Base-by-base conservation (phyloP, 176 grass and related monocot genomes). In the Pontederia paniculata region DNA sequence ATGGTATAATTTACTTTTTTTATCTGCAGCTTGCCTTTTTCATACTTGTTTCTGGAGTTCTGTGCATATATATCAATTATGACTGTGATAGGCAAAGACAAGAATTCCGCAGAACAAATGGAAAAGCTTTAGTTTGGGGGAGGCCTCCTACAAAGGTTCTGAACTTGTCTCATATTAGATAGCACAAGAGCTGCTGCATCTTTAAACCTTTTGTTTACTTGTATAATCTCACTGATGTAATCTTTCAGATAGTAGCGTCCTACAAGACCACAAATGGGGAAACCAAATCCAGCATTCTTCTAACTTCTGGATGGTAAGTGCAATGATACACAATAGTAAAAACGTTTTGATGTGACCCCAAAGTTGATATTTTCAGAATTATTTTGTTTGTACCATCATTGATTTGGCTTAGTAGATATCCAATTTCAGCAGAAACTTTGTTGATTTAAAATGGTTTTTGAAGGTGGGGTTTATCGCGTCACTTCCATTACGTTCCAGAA, bases 51-150 rank as follows among this genome's bases (percentile, higher is more conserved):
- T 76, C 80, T 79, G 94, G 94, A 81, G 82, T 98, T 48, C 63
- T 91, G 55, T 93, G 94, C 75, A 91, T 98, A 81, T 98, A 98
- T 69, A 80, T 98, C 60, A 98, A 98, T 61, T 98, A 98, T 51
- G 94, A 98, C 44, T 98, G 83, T 77, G 94, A 98, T 76, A 88
- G 78, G 52, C 94, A 98, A 47, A 83, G 94, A 19, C 87, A 91
- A 74, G 83, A 88, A 72, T 98, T 98, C 55, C 75, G 94, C 8
- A 81, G 72, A 54, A 98, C 83, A 44, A 98, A 98, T 58, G 87
- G 94, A 22, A 98, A 91, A 70, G 82, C 80, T 73, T 64, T 50
- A 20, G 66, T 98, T 25, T 98, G 94, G 94, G 94, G 94, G 19
- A 98, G 75, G 77, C 77, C 94, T 75, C 87, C 94, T 21, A 84